Evolutionary conservation across 1,284 basidiomycete species (phyloP).

Genomic region (Moniliella sp.): DNA sequence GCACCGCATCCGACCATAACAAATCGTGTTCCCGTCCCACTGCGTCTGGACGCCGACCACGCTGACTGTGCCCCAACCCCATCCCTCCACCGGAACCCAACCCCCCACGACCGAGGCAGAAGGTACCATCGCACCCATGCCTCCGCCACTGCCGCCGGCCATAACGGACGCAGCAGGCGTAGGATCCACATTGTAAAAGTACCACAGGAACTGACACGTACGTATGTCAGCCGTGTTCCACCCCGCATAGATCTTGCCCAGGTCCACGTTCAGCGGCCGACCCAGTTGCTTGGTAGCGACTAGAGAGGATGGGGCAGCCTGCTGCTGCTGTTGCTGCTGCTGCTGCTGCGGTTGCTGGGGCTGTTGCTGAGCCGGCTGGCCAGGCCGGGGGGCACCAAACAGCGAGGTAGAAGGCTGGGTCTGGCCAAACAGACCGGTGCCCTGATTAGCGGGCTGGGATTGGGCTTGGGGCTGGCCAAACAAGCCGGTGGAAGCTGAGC

Average conservation of each 20-base stretch:
- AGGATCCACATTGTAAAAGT: background rate
- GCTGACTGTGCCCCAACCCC: slow-evolving; percentile 9
- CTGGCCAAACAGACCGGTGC: too few species aligned
- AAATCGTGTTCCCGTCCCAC: slow-evolving; percentile 24
- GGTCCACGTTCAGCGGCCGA: slow-evolving; percentile 8
- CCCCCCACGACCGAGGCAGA: slow-evolving; percentile 25
- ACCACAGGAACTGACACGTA: slow-evolving; percentile 17
- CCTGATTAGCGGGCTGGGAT: too few species aligned
- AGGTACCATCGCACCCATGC: background rate
- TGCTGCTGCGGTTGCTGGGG: slow-evolving; percentile 1
- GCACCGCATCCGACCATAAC: slow-evolving; percentile 19
- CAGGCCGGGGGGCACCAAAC: too few species aligned
- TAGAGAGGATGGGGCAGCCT: background rate
- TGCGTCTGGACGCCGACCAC: slow-evolving; percentile 18
- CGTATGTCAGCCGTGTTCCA: slow-evolving; percentile 23
- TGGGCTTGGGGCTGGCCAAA: too few species aligned
- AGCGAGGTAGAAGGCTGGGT: too few species aligned
- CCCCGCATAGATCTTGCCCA: slow-evolving; percentile 22
- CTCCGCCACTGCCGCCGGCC: too few species aligned
- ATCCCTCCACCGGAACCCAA: slow-evolving; percentile 5
- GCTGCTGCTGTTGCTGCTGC: background rate
- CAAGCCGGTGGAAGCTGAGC: too few species aligned
- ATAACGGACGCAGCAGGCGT: background rate
- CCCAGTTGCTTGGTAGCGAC: slow-evolving; percentile 15
- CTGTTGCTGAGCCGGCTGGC: background rate